Conservation (phyloP, 2,329 filamentous ascomycete genomes). For the Capronia coronata region DNA sequence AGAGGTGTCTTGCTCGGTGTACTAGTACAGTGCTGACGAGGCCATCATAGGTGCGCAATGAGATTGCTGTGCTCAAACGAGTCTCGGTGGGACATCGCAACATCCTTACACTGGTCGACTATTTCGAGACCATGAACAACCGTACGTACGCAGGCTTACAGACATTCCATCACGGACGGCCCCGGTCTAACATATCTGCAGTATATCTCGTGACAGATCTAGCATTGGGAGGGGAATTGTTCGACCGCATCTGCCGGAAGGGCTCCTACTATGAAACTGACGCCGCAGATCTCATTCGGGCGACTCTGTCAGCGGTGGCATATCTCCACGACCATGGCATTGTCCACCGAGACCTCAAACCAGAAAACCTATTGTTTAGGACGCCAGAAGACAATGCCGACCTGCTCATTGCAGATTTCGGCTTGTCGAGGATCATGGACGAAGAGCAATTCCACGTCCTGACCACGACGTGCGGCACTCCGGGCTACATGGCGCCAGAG, state of each 20-base stretch:
- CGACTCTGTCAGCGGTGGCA: conserved; percentile 91
- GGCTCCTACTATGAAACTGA: conserved; percentile 98
- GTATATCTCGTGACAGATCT: conserved; percentile 97
- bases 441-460: conserved; percentile 97
- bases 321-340: conserved; percentile 98
- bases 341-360: conserved; percentile 94
- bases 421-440: conserved; percentile 94
- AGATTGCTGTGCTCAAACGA: conserved; percentile 93
- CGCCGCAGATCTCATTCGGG: conserved; percentile 88
- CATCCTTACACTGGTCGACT: conserved; percentile 94
- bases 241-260: conserved; percentile 97
- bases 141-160: too few relatives aligned
- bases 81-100: conserved; percentile 99
- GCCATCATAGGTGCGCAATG: conserved; percentile 71
- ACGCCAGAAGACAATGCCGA: conserved; percentile 98
- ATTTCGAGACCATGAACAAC: conserved; percentile 99
- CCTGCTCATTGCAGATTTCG: conserved; percentile 93
- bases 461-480: conserved; percentile 94
- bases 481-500: conserved; percentile 98
- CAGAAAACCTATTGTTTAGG: conserved; percentile 92
- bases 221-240: conserved; percentile 90
- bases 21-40: conserved; percentile 9
- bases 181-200: conserved; percentile 32
- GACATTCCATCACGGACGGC: neutral
- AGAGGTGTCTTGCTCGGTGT: neutral